Evolutionary conservation across 1,284 basidiomycete species (phyloP).

Genomic region (Microbotryum silenes-acaulis): DNA sequence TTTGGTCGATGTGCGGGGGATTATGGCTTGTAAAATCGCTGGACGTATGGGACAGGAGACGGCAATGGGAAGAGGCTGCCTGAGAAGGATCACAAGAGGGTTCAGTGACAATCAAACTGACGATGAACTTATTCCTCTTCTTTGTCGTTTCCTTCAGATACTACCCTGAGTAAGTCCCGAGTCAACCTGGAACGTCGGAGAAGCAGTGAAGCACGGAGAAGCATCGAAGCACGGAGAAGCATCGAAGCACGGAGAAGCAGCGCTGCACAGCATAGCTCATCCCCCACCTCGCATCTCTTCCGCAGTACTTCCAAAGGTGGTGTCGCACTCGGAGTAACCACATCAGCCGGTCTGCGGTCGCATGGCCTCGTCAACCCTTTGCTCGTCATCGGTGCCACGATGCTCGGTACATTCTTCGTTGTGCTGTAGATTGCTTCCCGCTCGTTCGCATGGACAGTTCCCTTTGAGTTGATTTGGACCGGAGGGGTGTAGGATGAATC

Average conservation of each 20-base stretch:
- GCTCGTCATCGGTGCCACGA: not conserved
- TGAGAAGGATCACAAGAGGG: no score
- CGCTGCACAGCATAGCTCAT: not conserved
- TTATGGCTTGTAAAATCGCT: not conserved
- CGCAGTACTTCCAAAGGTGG: conserved; percentile 16
- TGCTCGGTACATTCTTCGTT: no score
- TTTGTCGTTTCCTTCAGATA: conserved; percentile 1
- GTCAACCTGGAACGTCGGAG: no score
- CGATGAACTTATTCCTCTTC: not conserved
- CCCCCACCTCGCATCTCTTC: not conserved
- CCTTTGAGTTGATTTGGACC: no score
- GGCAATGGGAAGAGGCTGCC: no score
- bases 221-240: no score
- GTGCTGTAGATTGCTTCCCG: no score
- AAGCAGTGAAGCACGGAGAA: no score
- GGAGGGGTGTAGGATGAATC: no score
- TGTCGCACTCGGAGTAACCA: conserved; percentile 13
- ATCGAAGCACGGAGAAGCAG: no score
- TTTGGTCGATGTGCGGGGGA: not conserved
- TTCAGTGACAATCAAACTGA: no score
- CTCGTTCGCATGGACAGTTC: no score
- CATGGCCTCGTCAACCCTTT: not conserved
- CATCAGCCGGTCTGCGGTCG: not conserved
- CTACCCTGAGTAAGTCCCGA: conserved; percentile 10
- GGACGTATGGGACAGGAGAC: not conserved